Percentiles rank a stretch among this genome's conserved stretches.
phyloP scores from a whole-genome alignment of 345 rosid genomes.

The Populus ilicifolia region DNA sequence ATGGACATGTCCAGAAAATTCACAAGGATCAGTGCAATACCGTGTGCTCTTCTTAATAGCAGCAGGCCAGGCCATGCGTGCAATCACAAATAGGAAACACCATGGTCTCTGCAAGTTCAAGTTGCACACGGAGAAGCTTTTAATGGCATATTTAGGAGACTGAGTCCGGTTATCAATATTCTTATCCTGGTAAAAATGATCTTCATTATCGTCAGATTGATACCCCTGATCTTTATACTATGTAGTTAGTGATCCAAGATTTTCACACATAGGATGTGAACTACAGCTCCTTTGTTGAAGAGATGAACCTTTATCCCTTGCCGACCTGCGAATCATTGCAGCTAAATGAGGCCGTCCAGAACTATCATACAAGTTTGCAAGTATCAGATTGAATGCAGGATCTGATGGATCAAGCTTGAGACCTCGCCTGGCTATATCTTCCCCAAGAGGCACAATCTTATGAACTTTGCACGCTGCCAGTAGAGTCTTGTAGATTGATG shows the following conservation, averaged over 20 bases:
- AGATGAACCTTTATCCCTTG: conserved; percentile 33
- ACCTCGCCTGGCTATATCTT: conserved; percentile 63
- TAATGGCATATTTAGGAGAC: conserved; percentile 24
- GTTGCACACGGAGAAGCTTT: conserved; percentile 5
- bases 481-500: conserved; percentile 49
- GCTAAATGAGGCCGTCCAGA: conserved; percentile 40
- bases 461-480: conserved; percentile 51
- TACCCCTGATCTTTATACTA: conserved; percentile 19
- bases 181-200: conserved; percentile 26
- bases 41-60: too few species aligned
- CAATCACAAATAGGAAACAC: too few species aligned
- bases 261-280: conserved; percentile 19
- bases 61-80: too few species aligned
- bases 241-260: conserved; percentile 18
- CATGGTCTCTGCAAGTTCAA: conserved; percentile 7
- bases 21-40: too few species aligned
- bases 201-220: conserved; percentile 11
- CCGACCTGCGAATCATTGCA: conserved; percentile 33
- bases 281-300: conserved; percentile 25
- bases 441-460: conserved; percentile 47
- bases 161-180: conserved; percentile 29
- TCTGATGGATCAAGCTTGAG: conserved; percentile 48
- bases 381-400: conserved; percentile 45
- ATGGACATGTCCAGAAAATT: too few species aligned
- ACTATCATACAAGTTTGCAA: conserved; percentile 48